A percentile compares a stretch with the other conserved stretches of the same genome.
phyloP scores from a whole-genome alignment of 441 rosid species.

The Populus hybrid region DNA sequence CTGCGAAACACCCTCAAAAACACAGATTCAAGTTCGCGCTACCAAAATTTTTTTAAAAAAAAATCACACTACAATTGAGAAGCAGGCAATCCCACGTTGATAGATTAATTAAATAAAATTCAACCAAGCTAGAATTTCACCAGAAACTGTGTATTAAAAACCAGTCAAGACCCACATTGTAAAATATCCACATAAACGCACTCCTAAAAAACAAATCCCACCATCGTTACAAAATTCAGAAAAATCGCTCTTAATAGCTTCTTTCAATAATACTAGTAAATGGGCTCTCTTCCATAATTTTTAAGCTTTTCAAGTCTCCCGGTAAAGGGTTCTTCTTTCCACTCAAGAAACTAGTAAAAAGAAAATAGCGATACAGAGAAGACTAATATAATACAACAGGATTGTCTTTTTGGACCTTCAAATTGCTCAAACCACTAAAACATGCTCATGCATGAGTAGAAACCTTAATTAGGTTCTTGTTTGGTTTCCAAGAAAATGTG shows the following conservation, averaged over 20 bases:
- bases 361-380: background rate
- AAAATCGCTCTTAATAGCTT: background rate
- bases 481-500: background rate
- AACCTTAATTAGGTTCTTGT: background rate
- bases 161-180: background rate
- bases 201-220: background rate
- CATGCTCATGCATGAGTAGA: background rate
- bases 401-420: background rate
- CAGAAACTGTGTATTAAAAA: background rate
- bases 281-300: background rate
- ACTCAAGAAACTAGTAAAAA: background rate
- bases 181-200: background rate
- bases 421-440: background rate
- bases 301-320: background rate
- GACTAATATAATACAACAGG: background rate
- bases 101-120: background rate
- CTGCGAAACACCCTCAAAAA: background rate
- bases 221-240: background rate
- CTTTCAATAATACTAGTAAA: background rate
- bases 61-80: background rate
- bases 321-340: background rate
- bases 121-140: background rate
- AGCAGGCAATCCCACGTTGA: background rate
- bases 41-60: background rate
- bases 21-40: background rate